phyloP scores from a whole-genome alignment of 1,284 basidiomycete species.

The Rhodotorula sp. region DNA sequence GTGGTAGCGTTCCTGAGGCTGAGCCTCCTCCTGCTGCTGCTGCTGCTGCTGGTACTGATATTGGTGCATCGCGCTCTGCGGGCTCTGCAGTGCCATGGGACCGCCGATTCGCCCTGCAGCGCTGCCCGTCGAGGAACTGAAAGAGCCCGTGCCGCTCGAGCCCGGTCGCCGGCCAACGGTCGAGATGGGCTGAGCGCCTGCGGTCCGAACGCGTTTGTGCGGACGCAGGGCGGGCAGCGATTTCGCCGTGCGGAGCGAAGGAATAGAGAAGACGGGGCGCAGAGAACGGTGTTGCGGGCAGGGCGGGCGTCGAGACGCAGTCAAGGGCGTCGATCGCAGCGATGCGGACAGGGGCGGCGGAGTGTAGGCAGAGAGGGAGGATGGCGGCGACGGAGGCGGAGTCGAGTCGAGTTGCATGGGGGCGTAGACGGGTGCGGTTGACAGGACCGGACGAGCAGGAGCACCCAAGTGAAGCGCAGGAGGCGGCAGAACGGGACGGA shows the following conservation, averaged over 20 bases:
- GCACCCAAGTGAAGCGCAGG: too few relatives aligned
- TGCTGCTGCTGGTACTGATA: conserved; percentile 11
- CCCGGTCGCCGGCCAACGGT: conserved; percentile 2
- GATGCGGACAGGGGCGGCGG: not conserved
- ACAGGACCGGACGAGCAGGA: not conserved
- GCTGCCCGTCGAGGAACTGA: not conserved
- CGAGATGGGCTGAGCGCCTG: conserved; percentile 32
- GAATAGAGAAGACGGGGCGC: not conserved
- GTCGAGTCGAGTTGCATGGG: not conserved
- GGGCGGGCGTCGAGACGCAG: not conserved
- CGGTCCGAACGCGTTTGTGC: conserved; percentile 15
- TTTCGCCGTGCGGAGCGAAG: conserved; percentile 18
- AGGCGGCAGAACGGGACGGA: not conserved
- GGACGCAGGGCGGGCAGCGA: conserved; percentile 17
- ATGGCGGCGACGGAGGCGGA: not conserved
- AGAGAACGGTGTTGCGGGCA: not conserved
- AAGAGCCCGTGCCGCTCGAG: not conserved
- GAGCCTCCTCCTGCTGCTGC: not conserved
- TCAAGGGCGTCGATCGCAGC: not conserved
- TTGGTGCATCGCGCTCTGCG: conserved; percentile 1
- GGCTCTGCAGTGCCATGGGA: conserved; percentile 17
- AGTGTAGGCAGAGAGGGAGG: not conserved
- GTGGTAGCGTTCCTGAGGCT: not conserved
- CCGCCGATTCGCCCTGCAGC: conserved; percentile 10
- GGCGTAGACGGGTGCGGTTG: not conserved